Percentiles rank a stretch among this genome's conserved stretches.
These are phyloP conservation scores for Blastocystis sp. DNA, from an alignment of 352 stramenopile species.

Conservation along the genomic window DNA sequence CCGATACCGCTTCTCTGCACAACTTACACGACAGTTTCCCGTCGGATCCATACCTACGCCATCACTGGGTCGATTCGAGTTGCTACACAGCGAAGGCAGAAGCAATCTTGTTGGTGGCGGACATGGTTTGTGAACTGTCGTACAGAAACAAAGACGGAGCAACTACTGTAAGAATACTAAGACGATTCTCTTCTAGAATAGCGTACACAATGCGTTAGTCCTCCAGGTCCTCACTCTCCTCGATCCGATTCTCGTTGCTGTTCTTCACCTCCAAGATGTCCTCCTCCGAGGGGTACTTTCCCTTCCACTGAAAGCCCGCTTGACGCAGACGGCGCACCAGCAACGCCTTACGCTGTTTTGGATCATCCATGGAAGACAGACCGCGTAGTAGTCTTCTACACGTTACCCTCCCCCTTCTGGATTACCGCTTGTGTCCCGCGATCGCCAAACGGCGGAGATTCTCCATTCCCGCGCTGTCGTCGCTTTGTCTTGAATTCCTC, in stretches of 20 bases:
- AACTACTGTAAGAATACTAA: conserved; percentile 17
- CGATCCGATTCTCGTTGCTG: background rate
- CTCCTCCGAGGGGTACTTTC: background rate
- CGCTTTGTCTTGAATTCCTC: background rate
- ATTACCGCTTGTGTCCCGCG: background rate
- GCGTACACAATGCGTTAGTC: background rate
- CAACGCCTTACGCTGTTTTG: background rate
- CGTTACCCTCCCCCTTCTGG: background rate
- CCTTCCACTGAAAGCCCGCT: background rate
- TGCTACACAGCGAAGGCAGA: conserved; percentile 49
- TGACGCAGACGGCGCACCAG: background rate
- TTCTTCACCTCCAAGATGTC: background rate
- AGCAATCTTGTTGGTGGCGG: conserved; percentile 1
- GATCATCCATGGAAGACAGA: background rate
- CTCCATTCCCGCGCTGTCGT: background rate
- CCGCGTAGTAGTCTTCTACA: background rate
- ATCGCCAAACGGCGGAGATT: background rate
- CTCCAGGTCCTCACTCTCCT: background rate
- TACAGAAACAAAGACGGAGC: background rate
- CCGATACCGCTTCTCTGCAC: conserved; percentile 21
- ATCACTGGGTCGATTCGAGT: background rate
- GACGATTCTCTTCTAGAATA: background rate
- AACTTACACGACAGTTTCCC: conserved; percentile 35
- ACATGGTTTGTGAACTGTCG: conserved; percentile 29
- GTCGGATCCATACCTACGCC: conserved; percentile 27